phyloP scores from a whole-genome alignment of 345 rosid species.

The Dimocarpus longan region DNA sequence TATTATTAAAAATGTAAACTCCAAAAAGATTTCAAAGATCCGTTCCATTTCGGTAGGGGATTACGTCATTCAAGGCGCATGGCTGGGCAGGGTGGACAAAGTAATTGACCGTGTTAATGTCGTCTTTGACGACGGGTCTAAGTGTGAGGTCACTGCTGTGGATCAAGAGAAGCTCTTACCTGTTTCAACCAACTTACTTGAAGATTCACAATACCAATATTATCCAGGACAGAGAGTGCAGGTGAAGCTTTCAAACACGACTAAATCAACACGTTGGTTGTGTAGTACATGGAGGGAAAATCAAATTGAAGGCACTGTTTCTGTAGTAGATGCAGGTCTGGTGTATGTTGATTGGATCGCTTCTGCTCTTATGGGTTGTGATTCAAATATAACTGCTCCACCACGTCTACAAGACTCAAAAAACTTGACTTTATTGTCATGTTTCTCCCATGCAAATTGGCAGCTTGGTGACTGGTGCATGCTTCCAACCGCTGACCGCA shows the following conservation, averaged over 20 bases:
- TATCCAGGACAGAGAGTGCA: constrained; percentile 90
- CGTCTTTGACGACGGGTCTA: constrained; percentile 74
- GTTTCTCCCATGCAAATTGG: constrained; percentile 79
- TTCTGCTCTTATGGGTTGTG: constrained; percentile 45
- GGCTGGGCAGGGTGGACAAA: constrained; percentile 78
- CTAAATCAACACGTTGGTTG: constrained; percentile 72
- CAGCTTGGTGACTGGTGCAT: constrained; percentile 96
- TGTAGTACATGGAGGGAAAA: constrained; percentile 74
- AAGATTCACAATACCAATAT: constrained; percentile 66
- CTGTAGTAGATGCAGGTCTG: constrained; percentile 58
- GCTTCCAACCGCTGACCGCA: constrained; percentile 44
- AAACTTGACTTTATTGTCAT: constrained; percentile 59
- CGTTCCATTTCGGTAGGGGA: constrained; percentile 72
- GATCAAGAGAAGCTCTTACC: constrained; percentile 69
- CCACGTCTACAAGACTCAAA: constrained; percentile 54
- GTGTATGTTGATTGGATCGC: constrained; percentile 87
- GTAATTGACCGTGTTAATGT: constrained; percentile 66
- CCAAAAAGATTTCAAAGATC: constrained; percentile 59
- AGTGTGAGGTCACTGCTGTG: constrained; percentile 54
- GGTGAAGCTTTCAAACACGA: constrained; percentile 45
- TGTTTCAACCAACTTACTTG: constrained; percentile 53
- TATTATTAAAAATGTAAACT: constrained; percentile 54
- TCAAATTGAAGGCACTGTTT: constrained; percentile 69
- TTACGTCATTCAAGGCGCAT: constrained; percentile 69
- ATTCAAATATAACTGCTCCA: constrained; percentile 47